Conservation (phyloP, 768 basidiomycete genomes). For the Tephrocybe sp. region DNA sequence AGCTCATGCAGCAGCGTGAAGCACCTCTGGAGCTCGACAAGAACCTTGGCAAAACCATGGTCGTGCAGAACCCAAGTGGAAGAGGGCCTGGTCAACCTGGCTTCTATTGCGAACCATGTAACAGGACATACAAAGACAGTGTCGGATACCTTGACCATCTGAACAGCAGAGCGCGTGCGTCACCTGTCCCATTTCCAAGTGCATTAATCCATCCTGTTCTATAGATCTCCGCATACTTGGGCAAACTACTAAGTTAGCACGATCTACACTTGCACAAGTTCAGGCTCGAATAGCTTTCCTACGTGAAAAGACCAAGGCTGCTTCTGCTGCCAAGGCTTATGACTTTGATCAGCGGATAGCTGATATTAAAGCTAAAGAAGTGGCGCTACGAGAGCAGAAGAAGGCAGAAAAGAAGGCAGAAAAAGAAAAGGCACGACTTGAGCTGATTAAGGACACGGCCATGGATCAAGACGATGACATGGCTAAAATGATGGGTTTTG, state of each 20-base stretch:
- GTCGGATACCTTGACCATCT: conserved; percentile 95
- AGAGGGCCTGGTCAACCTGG: conserved; percentile 90
- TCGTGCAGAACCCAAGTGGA: conserved; percentile 81
- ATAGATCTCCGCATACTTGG: conserved; percentile 90
- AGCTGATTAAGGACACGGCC: conserved; percentile 51
- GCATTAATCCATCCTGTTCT: background rate
- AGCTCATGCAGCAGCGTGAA: conserved; percentile 89
- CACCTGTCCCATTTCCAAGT: background rate
- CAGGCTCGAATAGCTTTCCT: conserved; percentile 85
- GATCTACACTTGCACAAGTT: conserved; percentile 92
- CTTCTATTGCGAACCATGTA: conserved; percentile 92
- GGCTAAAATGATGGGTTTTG: conserved; percentile 87
- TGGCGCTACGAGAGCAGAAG: conserved; percentile 62
- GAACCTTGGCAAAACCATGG: conserved; percentile 92
- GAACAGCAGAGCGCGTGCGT: conserved; percentile 88
- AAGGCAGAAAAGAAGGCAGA: conserved; percentile 79
- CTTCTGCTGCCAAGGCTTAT: conserved; percentile 82
- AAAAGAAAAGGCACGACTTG: conserved; percentile 68
- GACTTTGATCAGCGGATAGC: conserved; percentile 91
- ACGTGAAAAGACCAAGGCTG: conserved; percentile 83
- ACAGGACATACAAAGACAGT: conserved; percentile 89
- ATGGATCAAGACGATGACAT: conserved; percentile 60
- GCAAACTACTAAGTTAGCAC: conserved; percentile 89
- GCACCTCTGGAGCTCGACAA: conserved; percentile 86
- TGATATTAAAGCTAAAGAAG: conserved; percentile 76